A percentile compares a stretch with the other conserved stretches of the same genome.
Evolutionary conservation across 371 early-diverging fungal genomes (phyloP).

Genomic region (Gilbertella persicaria): DNA sequence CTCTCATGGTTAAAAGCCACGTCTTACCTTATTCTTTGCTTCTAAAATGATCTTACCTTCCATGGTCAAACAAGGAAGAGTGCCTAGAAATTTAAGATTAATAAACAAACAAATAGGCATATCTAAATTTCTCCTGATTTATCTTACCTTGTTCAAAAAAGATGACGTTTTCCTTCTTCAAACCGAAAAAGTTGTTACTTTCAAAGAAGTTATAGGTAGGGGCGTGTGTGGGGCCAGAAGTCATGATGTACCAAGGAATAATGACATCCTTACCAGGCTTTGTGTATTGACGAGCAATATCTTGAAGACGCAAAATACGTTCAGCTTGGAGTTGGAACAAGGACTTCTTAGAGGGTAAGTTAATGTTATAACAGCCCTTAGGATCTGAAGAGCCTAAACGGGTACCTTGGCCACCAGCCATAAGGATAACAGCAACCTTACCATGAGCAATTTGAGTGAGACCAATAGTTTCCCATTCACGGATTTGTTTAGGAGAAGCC

Average conservation of each 20-base stretch:
- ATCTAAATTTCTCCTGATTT: neutral
- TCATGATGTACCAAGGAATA: constrained; percentile 96
- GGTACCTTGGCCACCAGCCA: constrained; percentile 86
- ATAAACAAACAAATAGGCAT: constrained; percentile 13
- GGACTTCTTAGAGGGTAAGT: constrained; percentile 70
- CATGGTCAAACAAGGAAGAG: constrained; percentile 78
- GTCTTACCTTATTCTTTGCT: constrained; percentile 65
- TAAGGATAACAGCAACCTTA: constrained; percentile 90
- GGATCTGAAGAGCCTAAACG: constrained; percentile 77
- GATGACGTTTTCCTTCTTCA: constrained; percentile 75
- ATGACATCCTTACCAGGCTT: constrained; percentile 44
- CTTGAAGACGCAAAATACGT: constrained; percentile 76
- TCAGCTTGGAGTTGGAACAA: constrained; percentile 83
- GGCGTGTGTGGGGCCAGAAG: constrained; percentile 86
- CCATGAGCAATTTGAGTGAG: constrained; percentile 77
- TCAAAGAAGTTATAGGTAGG: constrained; percentile 81
- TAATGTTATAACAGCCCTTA: constrained; percentile 85
- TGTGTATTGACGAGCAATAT: constrained; percentile 60
- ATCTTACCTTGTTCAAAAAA: constrained; percentile 84
- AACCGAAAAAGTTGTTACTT: constrained; percentile 78
- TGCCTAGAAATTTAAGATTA: constrained; percentile 48
- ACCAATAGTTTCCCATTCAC: constrained; percentile 77
- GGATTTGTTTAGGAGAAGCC: constrained; percentile 55
- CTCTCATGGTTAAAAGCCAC: too few relatives aligned
- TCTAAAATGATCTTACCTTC: constrained; percentile 92